Evolutionary conservation across 2,329 filamentous ascomycete genomes (phyloP), one percentile per base, ranked within the genome.

Genomic region (Penicillium griseofulvum): DNA sequence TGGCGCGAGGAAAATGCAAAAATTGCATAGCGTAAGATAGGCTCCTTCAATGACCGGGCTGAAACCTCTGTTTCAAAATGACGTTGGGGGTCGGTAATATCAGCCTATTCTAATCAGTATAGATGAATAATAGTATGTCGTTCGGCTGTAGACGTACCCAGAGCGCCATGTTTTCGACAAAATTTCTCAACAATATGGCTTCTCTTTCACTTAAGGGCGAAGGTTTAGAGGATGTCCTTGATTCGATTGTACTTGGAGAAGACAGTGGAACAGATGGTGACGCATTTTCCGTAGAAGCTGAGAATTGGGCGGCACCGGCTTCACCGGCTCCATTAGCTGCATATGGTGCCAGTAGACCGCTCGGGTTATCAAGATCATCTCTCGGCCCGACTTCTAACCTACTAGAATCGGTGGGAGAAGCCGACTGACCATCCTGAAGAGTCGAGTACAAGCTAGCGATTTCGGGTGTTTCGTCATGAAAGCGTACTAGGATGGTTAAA

Each of bases 1-100:
- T 72, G 71, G 9, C 69, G 65, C 1, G 71, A 71, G 3, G 68
- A 68, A 37, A 73, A 62, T n/a, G 71, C 70, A 48, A 73, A 65
- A 0, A 73, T 62, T 0, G 71, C 65, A 45, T 63, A 67, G 3
- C 69, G 64, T 22, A 74, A 58, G 44, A 73, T 67, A 0, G 70
- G 68, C 16, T 68, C 63, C 2, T 65, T 63, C 14, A 73, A 56
- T 9, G 70, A 68, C 49, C 65, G 62, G 10, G 60, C 59, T 0
- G 71, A 69, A 2, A 72, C 64, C 29, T 70, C 63, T n/a, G 63
- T 59, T 5, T 66, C 68, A 52, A 72, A 72, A 49, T 72, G 70
- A 9, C 65, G 61, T 26, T 64, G 52, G 1, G 65, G 61, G 34
- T 73, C 71, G 6, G 69, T 70, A 11, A 71, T 68, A 56, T 74